Evolutionary conservation across 805 yeast species (phyloP), one percentile per base, ranked within the genome.

Genomic region (Candida khao-thaluensis): DNA sequence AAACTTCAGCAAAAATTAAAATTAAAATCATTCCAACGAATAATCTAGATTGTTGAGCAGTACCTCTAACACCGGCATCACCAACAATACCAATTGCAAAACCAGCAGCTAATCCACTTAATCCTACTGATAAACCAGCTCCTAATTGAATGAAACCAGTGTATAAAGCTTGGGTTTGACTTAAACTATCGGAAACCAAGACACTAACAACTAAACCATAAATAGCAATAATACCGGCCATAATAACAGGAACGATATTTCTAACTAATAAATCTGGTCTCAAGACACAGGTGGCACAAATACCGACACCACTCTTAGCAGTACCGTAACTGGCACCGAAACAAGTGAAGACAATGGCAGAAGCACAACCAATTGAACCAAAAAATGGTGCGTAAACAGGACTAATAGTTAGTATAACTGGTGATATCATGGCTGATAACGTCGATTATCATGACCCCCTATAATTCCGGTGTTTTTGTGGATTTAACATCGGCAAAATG

Each of bases 161-260:
- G 69, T 87, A 93, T 41, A 93, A 68, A 3, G 96, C 95, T 71
- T 90, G 96, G 56, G 79, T 75, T 71, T 90, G 97, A 59, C 80
- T 81, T 58, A 91, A 78, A 37, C 91, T 81, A 57, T 86, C 93
- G 40, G 96, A 84, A 49, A 91, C 91, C 63, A 91, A 79, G 49
- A 91, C 99, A 17, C 96, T 85, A 44, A 91, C 97, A 49, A 91
- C 98, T 61, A 91, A 74, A 43, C 99, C 99, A 66, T 91, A 91
- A 72, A 91, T 90, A 72, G 98, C 96, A 72, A 91, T 89, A 62
- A 91, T 91, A 91, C 99, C 99, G 50, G 98, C 97, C 97, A 91
- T 91, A 72, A 91, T 81, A 55, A 93, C 97, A 50, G 99, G 99
- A 47, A 91, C 95, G 57, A 90, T 83, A 72, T 86, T 86, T 73